Evolutionary conservation across 768 basidiomycete genomes (phyloP).

Genomic region (Tulasnella sp.): DNA sequence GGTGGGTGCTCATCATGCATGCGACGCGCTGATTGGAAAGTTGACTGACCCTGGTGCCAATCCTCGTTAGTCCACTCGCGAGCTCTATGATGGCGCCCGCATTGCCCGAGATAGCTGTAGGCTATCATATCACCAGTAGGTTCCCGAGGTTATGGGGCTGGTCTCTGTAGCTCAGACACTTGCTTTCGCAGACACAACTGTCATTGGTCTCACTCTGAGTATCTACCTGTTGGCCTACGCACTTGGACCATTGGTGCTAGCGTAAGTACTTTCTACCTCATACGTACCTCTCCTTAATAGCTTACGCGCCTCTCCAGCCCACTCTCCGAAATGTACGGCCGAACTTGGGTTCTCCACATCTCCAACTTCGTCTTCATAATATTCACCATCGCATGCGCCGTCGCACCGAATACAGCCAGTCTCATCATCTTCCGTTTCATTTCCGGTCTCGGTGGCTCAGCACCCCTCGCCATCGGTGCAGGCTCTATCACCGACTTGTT

Average conservation of each 20-base stretch:
- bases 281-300: neutral
- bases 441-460: constrained; percentile 25
- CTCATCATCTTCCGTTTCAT: constrained; percentile 64
- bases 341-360: constrained; percentile 58
- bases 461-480: constrained; percentile 24
- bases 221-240: constrained; percentile 60
- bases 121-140: constrained; percentile 35
- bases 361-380: constrained; percentile 52
- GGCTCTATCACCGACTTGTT: constrained; percentile 24
- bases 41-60: no score
- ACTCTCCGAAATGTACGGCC: constrained; percentile 65
- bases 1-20: constrained; percentile 44
- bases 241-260: constrained; percentile 56
- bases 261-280: constrained; percentile 25
- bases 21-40: neutral
- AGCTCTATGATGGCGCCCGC: constrained; percentile 52
- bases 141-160: neutral
- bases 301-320: constrained; percentile 31
- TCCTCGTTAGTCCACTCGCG: constrained; percentile 40
- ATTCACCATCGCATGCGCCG: constrained; percentile 64
- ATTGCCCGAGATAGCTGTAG: constrained; percentile 7
- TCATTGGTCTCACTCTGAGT: constrained; percentile 50
- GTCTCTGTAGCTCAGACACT: neutral
- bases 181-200: constrained; percentile 32
- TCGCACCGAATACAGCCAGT: constrained; percentile 46